Percentiles rank a stretch among this genome's conserved stretches.
phyloP scores from a whole-genome alignment of 306 rosid species.

The Castanea mollissima region DNA sequence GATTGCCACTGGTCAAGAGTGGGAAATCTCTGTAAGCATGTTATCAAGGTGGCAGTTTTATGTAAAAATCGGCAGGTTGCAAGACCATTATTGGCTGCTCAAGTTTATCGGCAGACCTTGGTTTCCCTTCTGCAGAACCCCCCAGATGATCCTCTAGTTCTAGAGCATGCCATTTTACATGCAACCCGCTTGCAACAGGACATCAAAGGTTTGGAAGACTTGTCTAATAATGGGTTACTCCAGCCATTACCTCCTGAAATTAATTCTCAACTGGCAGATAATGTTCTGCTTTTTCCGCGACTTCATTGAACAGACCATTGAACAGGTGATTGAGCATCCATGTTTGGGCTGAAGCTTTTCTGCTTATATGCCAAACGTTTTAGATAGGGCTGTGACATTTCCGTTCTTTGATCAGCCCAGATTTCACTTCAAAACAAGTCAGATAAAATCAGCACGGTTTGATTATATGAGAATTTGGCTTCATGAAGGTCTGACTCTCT shows the following conservation, averaged over 20 bases:
- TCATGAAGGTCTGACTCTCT: not conserved
- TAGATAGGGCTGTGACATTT: not conserved
- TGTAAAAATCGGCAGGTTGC: constrained; percentile 60
- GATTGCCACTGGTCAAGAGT: constrained; percentile 74
- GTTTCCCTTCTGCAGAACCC: constrained; percentile 61
- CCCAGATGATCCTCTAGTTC: constrained; percentile 69
- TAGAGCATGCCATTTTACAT: constrained; percentile 55
- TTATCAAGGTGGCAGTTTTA: constrained; percentile 67
- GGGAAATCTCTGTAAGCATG: constrained; percentile 75
- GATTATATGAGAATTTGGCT: not conserved
- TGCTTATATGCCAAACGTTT: not conserved
- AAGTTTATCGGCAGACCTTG: constrained; percentile 57
- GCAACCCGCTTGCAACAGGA: constrained; percentile 61
- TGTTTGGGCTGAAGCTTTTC: constrained; percentile 12
- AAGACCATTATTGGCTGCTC: constrained; percentile 60
- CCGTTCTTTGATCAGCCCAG: constrained; percentile 12
- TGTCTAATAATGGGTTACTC: constrained; percentile 59
- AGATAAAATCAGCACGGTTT: not conserved
- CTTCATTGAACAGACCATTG: constrained; percentile 28
- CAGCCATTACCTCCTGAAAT: constrained; percentile 58
- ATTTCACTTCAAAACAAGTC: not conserved
- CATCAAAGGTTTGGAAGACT: constrained; percentile 57
- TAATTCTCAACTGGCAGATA: constrained; percentile 45
- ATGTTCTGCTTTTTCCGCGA: constrained; percentile 39
- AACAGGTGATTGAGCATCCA: constrained; percentile 7